Percentiles rank a stretch among this genome's conserved stretches.
phyloP scores from a whole-genome alignment of 306 rosid species.

The Alnus rubra region DNA sequence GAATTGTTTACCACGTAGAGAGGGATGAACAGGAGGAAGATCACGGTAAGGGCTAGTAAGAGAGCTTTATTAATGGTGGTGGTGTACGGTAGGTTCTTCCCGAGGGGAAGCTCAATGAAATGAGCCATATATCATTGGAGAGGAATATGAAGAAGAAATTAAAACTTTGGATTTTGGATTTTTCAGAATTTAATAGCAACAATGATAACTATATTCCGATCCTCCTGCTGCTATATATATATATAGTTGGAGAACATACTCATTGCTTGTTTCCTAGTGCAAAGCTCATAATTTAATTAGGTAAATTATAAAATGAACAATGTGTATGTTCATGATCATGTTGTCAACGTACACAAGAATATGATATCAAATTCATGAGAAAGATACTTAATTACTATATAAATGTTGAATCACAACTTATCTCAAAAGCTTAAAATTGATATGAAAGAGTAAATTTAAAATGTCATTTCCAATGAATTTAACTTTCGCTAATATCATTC shows the following conservation, averaged over 20 bases:
- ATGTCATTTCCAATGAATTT: too few relatives aligned
- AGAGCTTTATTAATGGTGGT: constrained; percentile 8
- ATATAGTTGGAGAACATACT: background rate
- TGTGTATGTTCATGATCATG: background rate
- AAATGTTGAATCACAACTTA: too few relatives aligned
- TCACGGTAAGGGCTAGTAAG: constrained; percentile 23
- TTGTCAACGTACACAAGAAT: background rate
- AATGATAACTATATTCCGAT: background rate
- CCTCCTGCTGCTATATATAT: too few relatives aligned
- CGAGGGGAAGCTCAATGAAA: constrained; percentile 20
- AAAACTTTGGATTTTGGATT: background rate
- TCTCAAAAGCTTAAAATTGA: too few relatives aligned
- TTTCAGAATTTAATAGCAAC: background rate
- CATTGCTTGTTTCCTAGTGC: background rate
- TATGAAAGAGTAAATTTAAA: too few relatives aligned
- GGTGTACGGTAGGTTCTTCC: constrained; percentile 25
- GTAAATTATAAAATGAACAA: background rate
- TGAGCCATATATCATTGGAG: constrained; percentile 33
- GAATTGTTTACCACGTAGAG: constrained; percentile 36
- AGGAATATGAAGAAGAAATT: background rate
- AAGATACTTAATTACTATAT: background rate
- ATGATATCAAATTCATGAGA: background rate
- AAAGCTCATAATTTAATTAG: background rate
- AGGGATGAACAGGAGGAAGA: constrained; percentile 32
- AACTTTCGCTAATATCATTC: background rate